phyloP scores from a whole-genome alignment of 2,329 filamentous ascomycete species.

The Cercospora sesami region DNA sequence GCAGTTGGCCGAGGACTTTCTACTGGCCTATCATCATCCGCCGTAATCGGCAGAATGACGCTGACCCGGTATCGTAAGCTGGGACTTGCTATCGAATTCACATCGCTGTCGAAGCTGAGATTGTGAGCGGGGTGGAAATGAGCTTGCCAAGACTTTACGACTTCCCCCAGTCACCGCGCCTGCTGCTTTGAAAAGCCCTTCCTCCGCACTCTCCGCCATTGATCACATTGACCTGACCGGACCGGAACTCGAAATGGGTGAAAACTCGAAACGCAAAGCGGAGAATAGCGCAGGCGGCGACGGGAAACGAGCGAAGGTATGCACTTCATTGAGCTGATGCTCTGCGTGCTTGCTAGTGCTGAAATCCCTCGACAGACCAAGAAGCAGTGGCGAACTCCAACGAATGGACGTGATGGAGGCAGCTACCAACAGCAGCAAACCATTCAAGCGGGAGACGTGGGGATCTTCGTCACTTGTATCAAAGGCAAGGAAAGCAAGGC shows the following conservation, averaged over 20 bases:
- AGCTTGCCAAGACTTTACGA: neutral
- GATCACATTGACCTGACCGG: neutral
- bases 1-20: neutral
- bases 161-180: neutral
- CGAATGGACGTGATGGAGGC: constrained; percentile 33
- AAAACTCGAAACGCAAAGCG: constrained; percentile 14
- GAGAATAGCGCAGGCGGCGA: neutral
- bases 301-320: constrained; percentile 6
- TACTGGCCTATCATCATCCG: neutral
- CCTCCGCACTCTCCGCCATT: constrained; percentile 1
- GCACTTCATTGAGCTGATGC: neutral
- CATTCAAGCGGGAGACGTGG: constrained; percentile 68
- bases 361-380: neutral
- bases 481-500: constrained; percentile 70
- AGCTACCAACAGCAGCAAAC: constrained; percentile 28
- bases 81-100: neutral
- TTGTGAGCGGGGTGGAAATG: neutral
- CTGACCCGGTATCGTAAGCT: neutral
- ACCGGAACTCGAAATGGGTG: constrained; percentile 10
- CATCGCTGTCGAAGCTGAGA: neutral
- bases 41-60: neutral
- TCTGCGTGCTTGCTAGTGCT: neutral
- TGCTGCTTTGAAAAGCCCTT: constrained; percentile 3
- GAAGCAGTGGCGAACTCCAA: constrained; percentile 48
- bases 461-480: constrained; percentile 77